These are phyloP conservation scores for Pythium rishiriense DNA, from an alignment of 352 stramenopile species.

Conservation along the genomic window DNA sequence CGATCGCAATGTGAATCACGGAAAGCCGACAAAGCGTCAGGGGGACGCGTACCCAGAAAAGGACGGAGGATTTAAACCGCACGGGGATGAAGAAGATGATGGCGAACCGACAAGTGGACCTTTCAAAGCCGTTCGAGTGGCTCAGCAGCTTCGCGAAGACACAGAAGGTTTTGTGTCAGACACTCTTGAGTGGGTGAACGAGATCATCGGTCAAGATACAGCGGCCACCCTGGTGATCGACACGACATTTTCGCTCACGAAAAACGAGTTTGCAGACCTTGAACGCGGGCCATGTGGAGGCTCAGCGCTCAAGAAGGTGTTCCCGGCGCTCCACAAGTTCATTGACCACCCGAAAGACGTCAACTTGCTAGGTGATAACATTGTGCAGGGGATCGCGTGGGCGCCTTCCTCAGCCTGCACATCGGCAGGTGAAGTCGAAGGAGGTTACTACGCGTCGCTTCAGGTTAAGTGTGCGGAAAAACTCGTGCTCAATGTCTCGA, in stretches of 20 bases:
- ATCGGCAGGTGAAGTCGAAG: slow-evolving; percentile 24
- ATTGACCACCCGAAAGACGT: slow-evolving; percentile 26
- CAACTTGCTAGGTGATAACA: slow-evolving; percentile 20
- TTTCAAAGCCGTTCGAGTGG: background rate
- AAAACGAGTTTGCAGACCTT: slow-evolving; percentile 7
- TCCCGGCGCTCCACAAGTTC: slow-evolving; percentile 29
- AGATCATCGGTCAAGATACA: slow-evolving; percentile 2
- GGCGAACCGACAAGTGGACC: background rate
- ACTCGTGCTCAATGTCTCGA: slow-evolving; percentile 27
- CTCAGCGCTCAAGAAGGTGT: slow-evolving; percentile 3
- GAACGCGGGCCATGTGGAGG: background rate
- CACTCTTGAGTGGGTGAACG: slow-evolving; percentile 12
- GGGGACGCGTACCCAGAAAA: background rate
- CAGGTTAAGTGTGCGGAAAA: slow-evolving; percentile 19
- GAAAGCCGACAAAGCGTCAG: background rate
- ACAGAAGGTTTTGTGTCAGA: slow-evolving; percentile 15
- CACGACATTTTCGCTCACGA: slow-evolving; percentile 21
- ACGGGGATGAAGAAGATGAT: background rate
- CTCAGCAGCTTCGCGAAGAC: slow-evolving; percentile 6
- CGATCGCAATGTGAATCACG: background rate
- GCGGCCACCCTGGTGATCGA: slow-evolving; percentile 16
- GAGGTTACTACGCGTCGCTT: slow-evolving; percentile 28
- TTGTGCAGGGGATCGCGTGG: slow-evolving; percentile 27
- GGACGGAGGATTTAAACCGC: background rate
- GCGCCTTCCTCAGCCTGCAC: slow-evolving; percentile 18